These are phyloP conservation scores for Candida corydali DNA, from an alignment of 805 yeast species.

Conservation along the genomic window DNA sequence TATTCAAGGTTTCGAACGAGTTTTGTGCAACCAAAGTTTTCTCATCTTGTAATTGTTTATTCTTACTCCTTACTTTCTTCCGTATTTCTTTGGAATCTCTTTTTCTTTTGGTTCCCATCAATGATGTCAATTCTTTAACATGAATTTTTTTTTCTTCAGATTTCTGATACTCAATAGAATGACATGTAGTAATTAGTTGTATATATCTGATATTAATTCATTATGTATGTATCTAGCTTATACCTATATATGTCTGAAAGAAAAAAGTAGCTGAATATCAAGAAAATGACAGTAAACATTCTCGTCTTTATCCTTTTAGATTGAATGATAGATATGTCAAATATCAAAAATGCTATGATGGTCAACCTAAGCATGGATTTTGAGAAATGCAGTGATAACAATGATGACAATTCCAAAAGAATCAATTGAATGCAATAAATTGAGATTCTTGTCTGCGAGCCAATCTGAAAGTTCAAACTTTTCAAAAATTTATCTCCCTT, in stretches of 20 bases:
- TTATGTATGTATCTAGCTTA: too few species aligned
- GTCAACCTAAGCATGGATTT: slow-evolving; percentile 6
- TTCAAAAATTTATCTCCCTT: too few species aligned
- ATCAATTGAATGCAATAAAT: slow-evolving; percentile 6
- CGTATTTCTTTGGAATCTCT: slow-evolving; percentile 16
- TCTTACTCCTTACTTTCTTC: slow-evolving; percentile 18
- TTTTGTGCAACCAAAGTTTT: slow-evolving; percentile 12
- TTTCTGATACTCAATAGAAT: not conserved
- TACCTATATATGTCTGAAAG: not conserved
- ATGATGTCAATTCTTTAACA: too few species aligned
- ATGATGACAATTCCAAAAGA: slow-evolving; percentile 6
- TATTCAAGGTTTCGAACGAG: slow-evolving; percentile 18
- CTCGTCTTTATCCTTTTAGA: too few species aligned
- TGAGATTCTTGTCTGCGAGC: slow-evolving; percentile 1
- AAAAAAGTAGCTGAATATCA: not conserved
- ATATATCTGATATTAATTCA: too few species aligned
- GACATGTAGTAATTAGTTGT: too few species aligned
- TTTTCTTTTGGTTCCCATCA: slow-evolving; percentile 19
- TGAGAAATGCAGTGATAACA: not conserved
- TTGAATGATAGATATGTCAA: too few species aligned
- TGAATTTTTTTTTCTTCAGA: too few species aligned
- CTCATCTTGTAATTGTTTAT: slow-evolving; percentile 1
- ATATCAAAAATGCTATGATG: too few species aligned
- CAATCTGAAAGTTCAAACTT: too few species aligned
- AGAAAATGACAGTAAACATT: not conserved